phyloP scores from a whole-genome alignment of 768 basidiomycete genomes.

The Lentinula sp. region DNA sequence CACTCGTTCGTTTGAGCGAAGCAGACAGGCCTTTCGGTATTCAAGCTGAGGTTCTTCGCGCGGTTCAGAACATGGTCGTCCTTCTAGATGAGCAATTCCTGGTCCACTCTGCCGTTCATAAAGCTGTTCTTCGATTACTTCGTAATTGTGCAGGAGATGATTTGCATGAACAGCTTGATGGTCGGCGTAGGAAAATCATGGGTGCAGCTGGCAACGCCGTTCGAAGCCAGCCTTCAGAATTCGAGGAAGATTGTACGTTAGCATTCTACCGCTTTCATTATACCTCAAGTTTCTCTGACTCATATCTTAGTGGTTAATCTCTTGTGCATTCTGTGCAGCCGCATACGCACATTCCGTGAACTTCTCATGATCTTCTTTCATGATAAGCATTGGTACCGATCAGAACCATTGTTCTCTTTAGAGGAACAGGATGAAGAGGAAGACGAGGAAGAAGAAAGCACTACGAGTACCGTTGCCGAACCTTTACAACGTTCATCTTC shows the following conservation, averaged over 20 bases:
- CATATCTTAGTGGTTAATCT: conserved; percentile 71
- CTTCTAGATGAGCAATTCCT: conserved; percentile 91
- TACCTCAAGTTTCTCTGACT: not conserved
- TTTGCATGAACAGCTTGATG: conserved; percentile 81
- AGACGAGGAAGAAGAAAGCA: conserved; percentile 38
- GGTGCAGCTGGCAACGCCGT: conserved; percentile 75
- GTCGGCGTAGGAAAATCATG: conserved; percentile 57
- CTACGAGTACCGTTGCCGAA: conserved; percentile 12
- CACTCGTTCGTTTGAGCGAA: conserved; percentile 82
- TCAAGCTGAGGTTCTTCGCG: conserved; percentile 81
- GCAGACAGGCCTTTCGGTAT: conserved; percentile 84
- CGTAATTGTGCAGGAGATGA: conserved; percentile 91
- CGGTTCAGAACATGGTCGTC: conserved; percentile 88
- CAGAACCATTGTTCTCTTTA: conserved; percentile 67
- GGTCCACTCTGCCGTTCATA: conserved; percentile 86
- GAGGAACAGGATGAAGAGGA: conserved; percentile 73
- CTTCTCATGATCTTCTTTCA: conserved; percentile 97
- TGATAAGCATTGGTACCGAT: conserved; percentile 83
- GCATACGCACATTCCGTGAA: conserved; percentile 84
- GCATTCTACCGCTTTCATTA: not conserved
- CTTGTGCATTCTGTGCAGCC: conserved; percentile 86
- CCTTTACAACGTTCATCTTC: conserved; percentile 33
- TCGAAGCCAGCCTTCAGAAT: conserved; percentile 75
- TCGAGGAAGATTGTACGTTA: conserved; percentile 78
- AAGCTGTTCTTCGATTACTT: conserved; percentile 77